phyloP scores from a whole-genome alignment of 2,329 filamentous ascomycete species.

The Aspergillus tubingensis region DNA sequence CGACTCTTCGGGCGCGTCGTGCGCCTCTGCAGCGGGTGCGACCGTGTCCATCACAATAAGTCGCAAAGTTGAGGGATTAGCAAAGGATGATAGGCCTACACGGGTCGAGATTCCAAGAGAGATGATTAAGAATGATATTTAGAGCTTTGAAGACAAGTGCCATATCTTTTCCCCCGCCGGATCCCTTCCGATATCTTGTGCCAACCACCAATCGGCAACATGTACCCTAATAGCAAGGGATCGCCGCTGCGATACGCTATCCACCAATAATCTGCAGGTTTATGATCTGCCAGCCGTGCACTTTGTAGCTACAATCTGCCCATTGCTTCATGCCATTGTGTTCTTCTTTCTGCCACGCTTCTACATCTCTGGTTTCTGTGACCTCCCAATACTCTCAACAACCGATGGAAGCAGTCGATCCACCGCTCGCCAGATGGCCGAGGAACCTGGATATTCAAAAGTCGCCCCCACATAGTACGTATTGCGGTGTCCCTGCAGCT shows the following conservation, averaged over 20 bases:
- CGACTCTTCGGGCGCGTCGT: neutral
- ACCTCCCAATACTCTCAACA: neutral
- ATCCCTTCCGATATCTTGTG: neutral
- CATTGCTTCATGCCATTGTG: neutral
- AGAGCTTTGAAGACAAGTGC: neutral
- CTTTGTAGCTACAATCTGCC: neutral
- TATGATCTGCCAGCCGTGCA: too few relatives aligned
- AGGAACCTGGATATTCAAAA: conserved; percentile 13
- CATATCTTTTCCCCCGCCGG: neutral
- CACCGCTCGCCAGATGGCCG: conserved; percentile 5
- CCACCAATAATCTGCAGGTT: neutral
- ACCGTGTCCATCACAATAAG: neutral
- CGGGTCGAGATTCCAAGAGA: neutral
- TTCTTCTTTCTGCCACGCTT: too few relatives aligned
- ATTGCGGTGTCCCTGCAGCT: conserved; percentile 39
- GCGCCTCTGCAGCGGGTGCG: neutral
- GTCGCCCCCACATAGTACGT: conserved; percentile 44
- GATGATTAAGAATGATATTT: too few relatives aligned
- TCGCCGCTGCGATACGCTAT: neutral
- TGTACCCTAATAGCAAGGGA: neutral
- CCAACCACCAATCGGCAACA: neutral
- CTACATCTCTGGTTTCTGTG: neutral
- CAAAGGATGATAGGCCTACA: neutral
- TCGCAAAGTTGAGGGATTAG: neutral
- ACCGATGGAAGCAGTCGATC: conserved; percentile 2